A percentile compares a stretch with the other conserved stretches of the same genome.
phyloP scores from a whole-genome alignment of 768 basidiomycete species.

The Pisolithus orientalis region DNA sequence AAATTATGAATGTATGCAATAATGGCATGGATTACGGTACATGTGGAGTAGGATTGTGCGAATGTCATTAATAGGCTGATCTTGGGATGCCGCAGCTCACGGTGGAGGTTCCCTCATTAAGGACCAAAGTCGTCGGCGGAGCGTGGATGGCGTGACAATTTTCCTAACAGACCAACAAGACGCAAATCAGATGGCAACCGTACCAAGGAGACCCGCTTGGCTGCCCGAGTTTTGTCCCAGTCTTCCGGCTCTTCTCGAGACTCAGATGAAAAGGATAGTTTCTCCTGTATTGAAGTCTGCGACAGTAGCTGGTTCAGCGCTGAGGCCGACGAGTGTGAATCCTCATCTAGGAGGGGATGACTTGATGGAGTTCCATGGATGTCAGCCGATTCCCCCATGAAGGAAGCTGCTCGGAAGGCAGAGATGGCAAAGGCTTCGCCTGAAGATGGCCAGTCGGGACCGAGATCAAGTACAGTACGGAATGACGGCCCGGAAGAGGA shows the following conservation, averaged over 20 bases:
- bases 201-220: constrained; percentile 80
- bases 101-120: constrained; percentile 7
- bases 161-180: constrained; percentile 17
- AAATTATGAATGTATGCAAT: too few species aligned
- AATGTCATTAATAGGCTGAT: too few species aligned
- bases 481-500: constrained; percentile 54
- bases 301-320: constrained; percentile 14
- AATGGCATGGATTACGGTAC: too few species aligned
- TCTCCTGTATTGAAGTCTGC: constrained; percentile 35
- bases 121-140: neutral
- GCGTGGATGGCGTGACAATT: constrained; percentile 6
- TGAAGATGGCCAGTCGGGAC: constrained; percentile 41
- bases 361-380: constrained; percentile 26
- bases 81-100: neutral
- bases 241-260: constrained; percentile 67
- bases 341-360: constrained; percentile 24
- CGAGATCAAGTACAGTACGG: constrained; percentile 60
- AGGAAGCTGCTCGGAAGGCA: constrained; percentile 27
- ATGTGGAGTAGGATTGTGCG: too few species aligned
- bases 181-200: constrained; percentile 55
- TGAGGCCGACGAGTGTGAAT: constrained; percentile 17
- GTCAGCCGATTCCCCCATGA: constrained; percentile 32
- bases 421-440: constrained; percentile 31
- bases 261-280: constrained; percentile 41
- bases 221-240: constrained; percentile 81